These are phyloP conservation scores for Chytriomyces sp. DNA, from an alignment of 192 early-diverging fungal genomes.

Conservation along the genomic window DNA sequence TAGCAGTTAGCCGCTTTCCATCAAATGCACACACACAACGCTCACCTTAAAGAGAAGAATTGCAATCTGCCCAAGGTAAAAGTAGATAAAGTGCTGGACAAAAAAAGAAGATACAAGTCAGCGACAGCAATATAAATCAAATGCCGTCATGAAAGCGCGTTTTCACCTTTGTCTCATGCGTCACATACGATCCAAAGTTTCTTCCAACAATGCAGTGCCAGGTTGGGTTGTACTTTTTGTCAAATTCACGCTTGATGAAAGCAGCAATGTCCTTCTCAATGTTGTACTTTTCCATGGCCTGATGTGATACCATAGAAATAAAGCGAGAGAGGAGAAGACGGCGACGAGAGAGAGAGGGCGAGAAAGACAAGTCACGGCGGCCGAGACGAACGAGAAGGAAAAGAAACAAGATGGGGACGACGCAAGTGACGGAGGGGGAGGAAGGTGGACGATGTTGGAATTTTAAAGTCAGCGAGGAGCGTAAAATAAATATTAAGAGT, in stretches of 20 bases:
- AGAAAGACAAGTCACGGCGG: no score
- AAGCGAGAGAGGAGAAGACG: no score
- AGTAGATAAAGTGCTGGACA: conserved; percentile 95
- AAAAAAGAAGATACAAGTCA: background rate
- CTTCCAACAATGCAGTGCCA: conserved; percentile 99
- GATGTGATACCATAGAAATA: background rate
- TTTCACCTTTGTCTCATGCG: conserved; percentile 81
- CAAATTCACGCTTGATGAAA: conserved; percentile 97
- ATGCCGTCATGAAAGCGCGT: background rate
- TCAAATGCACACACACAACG: background rate
- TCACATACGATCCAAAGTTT: conserved; percentile 99
- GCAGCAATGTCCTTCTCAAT: conserved; percentile 99
- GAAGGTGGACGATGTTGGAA: no score
- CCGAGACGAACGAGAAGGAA: no score
- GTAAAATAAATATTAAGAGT: no score
- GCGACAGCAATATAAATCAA: background rate
- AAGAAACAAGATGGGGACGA: no score
- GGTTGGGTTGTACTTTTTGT: conserved; percentile 95
- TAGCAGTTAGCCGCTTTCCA: no score
- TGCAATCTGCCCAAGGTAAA: conserved; percentile 93
- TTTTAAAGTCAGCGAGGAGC: no score
- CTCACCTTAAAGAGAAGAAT: conserved; percentile 88
- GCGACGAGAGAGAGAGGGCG: no score
- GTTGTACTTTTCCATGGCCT: conserved; percentile 88
- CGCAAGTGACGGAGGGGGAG: no score